Conservation (phyloP, 352 stramenopile genomes). For the Phytophthora pisi region DNA sequence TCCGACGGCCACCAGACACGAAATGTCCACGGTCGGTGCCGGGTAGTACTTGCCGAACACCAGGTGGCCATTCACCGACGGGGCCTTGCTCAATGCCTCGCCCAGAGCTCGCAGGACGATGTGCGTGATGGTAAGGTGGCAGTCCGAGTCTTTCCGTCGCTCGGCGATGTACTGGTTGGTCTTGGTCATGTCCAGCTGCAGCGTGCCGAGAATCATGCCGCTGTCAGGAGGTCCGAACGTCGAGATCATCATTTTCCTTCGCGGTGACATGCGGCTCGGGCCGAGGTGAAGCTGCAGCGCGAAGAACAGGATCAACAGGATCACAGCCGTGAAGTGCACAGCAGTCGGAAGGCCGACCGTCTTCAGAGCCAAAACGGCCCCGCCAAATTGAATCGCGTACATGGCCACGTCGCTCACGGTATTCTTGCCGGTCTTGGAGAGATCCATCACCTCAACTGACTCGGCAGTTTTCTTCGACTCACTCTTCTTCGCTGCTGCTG, state of each 20-base stretch:
- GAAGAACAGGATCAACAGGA: slow-evolving; percentile 59
- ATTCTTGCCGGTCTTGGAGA: slow-evolving; percentile 35
- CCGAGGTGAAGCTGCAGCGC: slow-evolving; percentile 61
- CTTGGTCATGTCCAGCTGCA: slow-evolving; percentile 74
- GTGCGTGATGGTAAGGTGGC: slow-evolving; percentile 74
- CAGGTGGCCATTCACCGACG: slow-evolving; percentile 75
- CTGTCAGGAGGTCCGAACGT: slow-evolving; percentile 59
- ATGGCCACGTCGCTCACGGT: slow-evolving; percentile 45
- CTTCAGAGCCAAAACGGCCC: slow-evolving; percentile 55
- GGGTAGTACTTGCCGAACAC: slow-evolving; percentile 76
- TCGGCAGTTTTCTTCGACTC: slow-evolving; percentile 8
- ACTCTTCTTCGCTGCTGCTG: background rate
- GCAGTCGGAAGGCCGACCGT: slow-evolving; percentile 46
- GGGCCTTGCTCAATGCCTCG: slow-evolving; percentile 51
- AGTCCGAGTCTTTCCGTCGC: slow-evolving; percentile 48
- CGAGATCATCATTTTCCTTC: slow-evolving; percentile 77
- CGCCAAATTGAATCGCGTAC: slow-evolving; percentile 61
- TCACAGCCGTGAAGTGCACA: slow-evolving; percentile 50
- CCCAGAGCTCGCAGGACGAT: slow-evolving; percentile 67
- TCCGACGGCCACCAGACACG: slow-evolving; percentile 63
- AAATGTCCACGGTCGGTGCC: slow-evolving; percentile 66
- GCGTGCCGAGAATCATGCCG: slow-evolving; percentile 71
- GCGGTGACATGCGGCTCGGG: slow-evolving; percentile 58
- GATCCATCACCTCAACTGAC: slow-evolving; percentile 25
- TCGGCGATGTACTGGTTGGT: slow-evolving; percentile 64